Conservation (phyloP, 192 early-diverging fungal genomes). For the Fimicolochytrium jonesii region DNA sequence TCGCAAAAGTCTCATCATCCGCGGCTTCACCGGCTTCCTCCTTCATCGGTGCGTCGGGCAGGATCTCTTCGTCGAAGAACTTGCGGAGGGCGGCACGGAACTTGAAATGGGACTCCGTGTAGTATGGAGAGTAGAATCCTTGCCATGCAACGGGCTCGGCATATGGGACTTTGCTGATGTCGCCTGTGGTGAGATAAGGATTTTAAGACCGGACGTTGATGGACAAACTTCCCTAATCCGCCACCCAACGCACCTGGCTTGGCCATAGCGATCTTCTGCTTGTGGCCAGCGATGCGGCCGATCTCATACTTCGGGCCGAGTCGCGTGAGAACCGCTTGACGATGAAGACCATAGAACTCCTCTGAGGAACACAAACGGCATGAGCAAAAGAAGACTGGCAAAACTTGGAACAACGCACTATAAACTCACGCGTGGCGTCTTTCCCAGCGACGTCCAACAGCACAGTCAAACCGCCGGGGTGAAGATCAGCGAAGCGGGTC, state of each 20-base stretch:
- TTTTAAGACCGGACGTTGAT: too few relatives aligned
- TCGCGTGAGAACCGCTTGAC: slow-evolving; percentile 32
- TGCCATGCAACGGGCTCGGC: slow-evolving; percentile 33
- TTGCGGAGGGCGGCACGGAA: slow-evolving; percentile 34
- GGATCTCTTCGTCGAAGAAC: slow-evolving; percentile 26
- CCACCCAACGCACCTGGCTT: slow-evolving; percentile 8
- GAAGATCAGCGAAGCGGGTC: slow-evolving; percentile 30
- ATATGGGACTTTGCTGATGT: slow-evolving; percentile 31
- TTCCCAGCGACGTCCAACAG: slow-evolving; percentile 32
- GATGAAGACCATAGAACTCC: slow-evolving; percentile 44
- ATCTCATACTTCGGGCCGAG: slow-evolving; percentile 19
- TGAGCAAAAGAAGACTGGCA: too few relatives aligned
- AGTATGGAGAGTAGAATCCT: slow-evolving; percentile 39
- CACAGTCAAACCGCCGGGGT: slow-evolving; percentile 37
- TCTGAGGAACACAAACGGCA: slow-evolving; percentile 12
- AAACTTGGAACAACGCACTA: neutral
- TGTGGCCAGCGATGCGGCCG: slow-evolving; percentile 28
- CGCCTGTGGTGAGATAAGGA: slow-evolving; percentile 1
- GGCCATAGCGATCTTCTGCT: slow-evolving; percentile 28
- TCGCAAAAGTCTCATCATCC: slow-evolving; percentile 27
- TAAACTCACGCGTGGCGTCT: slow-evolving; percentile 41
- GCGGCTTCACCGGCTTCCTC: slow-evolving; percentile 32
- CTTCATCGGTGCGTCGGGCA: slow-evolving; percentile 13
- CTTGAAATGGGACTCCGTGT: slow-evolving; percentile 29
- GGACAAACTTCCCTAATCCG: too few relatives aligned